Percentiles rank a stretch among this genome's conserved stretches.
These are phyloP conservation scores for Xylaria polymorpha DNA, from an alignment of 2,329 filamentous ascomycete species.

Conservation along the genomic window DNA sequence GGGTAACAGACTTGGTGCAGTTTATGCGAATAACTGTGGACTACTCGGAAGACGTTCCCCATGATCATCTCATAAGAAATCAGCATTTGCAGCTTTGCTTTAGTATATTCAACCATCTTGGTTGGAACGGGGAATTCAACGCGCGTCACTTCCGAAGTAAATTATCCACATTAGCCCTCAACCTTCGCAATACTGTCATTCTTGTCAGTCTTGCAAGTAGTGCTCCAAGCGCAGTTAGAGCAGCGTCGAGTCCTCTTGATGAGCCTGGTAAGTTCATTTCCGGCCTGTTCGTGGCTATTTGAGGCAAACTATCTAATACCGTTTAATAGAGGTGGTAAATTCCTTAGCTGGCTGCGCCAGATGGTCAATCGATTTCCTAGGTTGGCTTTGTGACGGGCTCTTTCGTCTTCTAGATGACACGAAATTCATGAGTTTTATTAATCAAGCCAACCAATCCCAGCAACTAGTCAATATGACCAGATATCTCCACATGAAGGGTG, in stretches of 20 bases:
- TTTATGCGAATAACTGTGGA: conserved; percentile 81
- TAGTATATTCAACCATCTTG: conserved; percentile 82
- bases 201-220: conserved; percentile 73
- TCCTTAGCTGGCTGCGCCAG: conserved; percentile 78
- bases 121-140: conserved; percentile 73
- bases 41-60: conserved; percentile 79
- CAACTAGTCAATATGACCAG: conserved; percentile 62
- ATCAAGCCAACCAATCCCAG: conserved; percentile 49
- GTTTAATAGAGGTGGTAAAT: conserved; percentile 72
- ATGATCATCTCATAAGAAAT: conserved; percentile 80
- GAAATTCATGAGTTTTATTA: conserved; percentile 63
- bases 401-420: conserved; percentile 66
- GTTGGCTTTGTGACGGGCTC: conserved; percentile 70
- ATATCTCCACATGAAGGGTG: conserved; percentile 66
- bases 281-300: conserved; percentile 12
- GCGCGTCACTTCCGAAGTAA: conserved; percentile 76
- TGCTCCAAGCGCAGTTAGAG: conserved; percentile 64
- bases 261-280: conserved; percentile 65
- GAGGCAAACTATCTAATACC: conserved; percentile 31
- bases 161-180: conserved; percentile 78
- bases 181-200: conserved; percentile 77
- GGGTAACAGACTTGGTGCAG: conserved; percentile 74
- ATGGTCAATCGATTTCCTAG: conserved; percentile 80
- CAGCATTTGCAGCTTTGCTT: conserved; percentile 78
- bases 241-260: conserved; percentile 69